phyloP scores from a whole-genome alignment of 352 stramenopile genomes.

The Phytopythium montanum region DNA sequence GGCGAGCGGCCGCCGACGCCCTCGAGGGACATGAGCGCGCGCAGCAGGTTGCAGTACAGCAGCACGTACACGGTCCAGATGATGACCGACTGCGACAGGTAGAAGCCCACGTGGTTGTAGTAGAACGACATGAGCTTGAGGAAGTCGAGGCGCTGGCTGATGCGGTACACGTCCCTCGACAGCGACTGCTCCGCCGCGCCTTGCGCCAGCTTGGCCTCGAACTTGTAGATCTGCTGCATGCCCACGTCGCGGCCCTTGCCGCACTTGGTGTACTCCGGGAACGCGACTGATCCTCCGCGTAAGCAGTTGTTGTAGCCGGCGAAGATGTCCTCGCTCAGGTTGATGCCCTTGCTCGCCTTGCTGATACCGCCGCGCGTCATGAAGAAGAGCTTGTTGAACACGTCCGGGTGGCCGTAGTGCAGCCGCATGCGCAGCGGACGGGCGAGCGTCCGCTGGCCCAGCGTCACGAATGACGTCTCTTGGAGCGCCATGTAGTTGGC shows the following conservation, averaged over 20 bases:
- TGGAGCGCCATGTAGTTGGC: constrained; percentile 99
- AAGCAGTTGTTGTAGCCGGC: constrained; percentile 99
- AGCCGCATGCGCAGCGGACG: constrained; percentile 95
- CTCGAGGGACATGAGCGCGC: constrained; percentile 92
- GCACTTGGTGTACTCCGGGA: constrained; percentile 99
- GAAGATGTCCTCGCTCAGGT: constrained; percentile 99
- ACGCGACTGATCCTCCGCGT: constrained; percentile 93
- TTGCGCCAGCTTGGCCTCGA: constrained; percentile 98
- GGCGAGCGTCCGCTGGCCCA: constrained; percentile 96
- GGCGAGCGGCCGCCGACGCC: constrained; percentile 90
- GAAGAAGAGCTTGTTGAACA: constrained; percentile 99
- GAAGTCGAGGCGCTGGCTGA: constrained; percentile 97
- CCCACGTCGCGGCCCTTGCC: constrained; percentile 99
- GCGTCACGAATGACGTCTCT: constrained; percentile 98
- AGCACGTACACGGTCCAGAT: constrained; percentile 98
- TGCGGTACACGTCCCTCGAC: constrained; percentile 96
- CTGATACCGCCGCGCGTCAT: constrained; percentile 98
- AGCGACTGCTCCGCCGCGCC: constrained; percentile 97
- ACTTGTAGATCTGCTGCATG: constrained; percentile 99
- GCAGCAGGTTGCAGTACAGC: constrained; percentile 95
- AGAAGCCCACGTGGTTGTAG: constrained; percentile 99
- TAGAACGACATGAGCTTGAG: constrained; percentile 99
- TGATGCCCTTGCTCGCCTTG: constrained; percentile 99
- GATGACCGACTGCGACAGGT: constrained; percentile 97
- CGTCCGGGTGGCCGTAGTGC: constrained; percentile 98